Evolutionary conservation across 1,139 yeast genomes (phyloP).

Genomic region (Petasospora fabianii): DNA sequence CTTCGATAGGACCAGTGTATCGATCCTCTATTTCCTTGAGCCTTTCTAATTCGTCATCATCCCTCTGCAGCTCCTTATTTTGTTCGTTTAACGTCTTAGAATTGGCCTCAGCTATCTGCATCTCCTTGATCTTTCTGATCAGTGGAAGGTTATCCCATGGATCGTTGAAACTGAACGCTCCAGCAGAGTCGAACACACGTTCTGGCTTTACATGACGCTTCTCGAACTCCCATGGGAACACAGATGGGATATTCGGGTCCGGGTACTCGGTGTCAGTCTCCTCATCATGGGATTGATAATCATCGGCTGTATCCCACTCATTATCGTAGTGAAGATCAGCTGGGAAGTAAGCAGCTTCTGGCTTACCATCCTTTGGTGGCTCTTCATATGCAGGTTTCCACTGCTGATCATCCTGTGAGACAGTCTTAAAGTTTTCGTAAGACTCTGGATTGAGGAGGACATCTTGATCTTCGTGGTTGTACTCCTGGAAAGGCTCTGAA

Average conservation of each 20-base stretch:
- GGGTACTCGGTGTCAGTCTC: constrained; percentile 4
- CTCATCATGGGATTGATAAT: not conserved
- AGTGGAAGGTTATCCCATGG: constrained; percentile 24
- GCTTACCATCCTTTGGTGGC: constrained; percentile 37
- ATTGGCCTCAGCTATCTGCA: constrained; percentile 6
- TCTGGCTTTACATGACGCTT: constrained; percentile 15
- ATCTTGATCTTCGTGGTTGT: constrained; percentile 6
- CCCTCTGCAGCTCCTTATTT: constrained; percentile 2
- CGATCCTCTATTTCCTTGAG: constrained; percentile 21
- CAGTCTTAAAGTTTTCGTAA: constrained; percentile 24
- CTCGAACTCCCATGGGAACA: constrained; percentile 30
- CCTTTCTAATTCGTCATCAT: constrained; percentile 17
- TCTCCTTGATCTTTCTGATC: constrained; percentile 19
- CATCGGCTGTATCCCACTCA: constrained; percentile 15
- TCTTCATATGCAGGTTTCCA: constrained; percentile 42
- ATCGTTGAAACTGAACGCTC: constrained; percentile 12
- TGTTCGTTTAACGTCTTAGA: constrained; percentile 3
- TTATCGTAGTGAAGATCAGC: constrained; percentile 13
- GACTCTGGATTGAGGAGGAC: constrained; percentile 22
- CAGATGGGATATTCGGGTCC: constrained; percentile 21
- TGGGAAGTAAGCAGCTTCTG: constrained; percentile 38
- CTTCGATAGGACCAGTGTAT: constrained; percentile 15
- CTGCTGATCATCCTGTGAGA: constrained; percentile 29
- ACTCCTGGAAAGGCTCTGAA: not conserved
- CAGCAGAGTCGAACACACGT: constrained; percentile 17